Evolutionary conservation across 2,329 filamentous ascomycete genomes (phyloP), one percentile per base, ranked within the genome.

Genomic region (Aspergillus sergii): DNA sequence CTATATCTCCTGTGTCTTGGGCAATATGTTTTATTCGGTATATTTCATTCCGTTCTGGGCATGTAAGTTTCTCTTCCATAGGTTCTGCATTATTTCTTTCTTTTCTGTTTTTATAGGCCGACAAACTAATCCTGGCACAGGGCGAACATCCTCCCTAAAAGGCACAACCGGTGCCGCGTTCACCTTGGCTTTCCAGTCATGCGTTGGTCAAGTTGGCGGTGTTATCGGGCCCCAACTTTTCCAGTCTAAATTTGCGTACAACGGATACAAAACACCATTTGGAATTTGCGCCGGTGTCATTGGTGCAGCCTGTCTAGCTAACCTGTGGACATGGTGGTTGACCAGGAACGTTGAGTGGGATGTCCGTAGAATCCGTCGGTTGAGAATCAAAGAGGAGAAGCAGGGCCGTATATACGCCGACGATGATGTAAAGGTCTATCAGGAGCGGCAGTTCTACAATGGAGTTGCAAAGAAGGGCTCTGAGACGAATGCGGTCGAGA

Each of bases 1-100:
- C 12, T 66, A 66, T 34, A 57, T 66, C 16, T 50, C 64, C 3
- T 64, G 64, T n/a, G 61, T 64, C 14, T 50, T 66, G 5, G 64
- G 64, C 21, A 66, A 63, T 19, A 66, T 66, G 64, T 65, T 63
- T 23, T 50, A 65, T 19, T 16, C 64, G 16, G 64, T 63, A 2
- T 65, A 65, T 28, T 65, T 65, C 39, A 65, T 65, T 34, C 64
- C 64, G 3, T 65, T 65, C 45, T 66, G 61, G 64, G 64, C 64
- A 45, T 66, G 64, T 66, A 60, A 11, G 64, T 63, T n/a, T 3
- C 1, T 32, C 7, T 9, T 46, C 11, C 21, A 9, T 28, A 9
- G 1, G n/a, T 41, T 26, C 12, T 23, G 9, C 21, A 10, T 14
- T 2, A 32, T 16, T 5, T 23, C 2, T 21, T 53, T 32, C 16